Evolutionary conservation across 2,329 filamentous ascomycete genomes (phyloP).

Genomic region (Lasiodiplodia hormozganensis): DNA sequence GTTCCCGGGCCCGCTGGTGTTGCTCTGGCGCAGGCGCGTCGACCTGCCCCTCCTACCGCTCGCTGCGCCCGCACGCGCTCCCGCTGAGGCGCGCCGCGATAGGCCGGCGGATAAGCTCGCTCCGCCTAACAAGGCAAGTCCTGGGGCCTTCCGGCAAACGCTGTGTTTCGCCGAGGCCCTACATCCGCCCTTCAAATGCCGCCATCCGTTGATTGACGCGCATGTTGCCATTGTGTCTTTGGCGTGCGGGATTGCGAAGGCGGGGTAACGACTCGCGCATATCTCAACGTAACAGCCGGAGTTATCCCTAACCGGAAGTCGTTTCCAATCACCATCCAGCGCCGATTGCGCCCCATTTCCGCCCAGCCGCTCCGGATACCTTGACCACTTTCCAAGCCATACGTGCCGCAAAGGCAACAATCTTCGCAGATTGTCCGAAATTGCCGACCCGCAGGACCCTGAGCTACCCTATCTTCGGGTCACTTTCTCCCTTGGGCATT

Average conservation of each 20-base stretch:
- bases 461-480: background rate
- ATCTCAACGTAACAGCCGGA: background rate
- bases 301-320: background rate
- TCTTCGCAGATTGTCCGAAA: background rate
- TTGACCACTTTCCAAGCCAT: background rate
- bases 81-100: conserved; percentile 1
- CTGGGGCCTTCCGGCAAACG: background rate
- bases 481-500: background rate
- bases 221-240: conserved; percentile 6
- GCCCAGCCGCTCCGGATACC: background rate
- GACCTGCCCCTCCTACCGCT: background rate
- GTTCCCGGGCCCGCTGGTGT: conserved; percentile 1
- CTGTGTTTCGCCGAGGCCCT: conserved; percentile 7
- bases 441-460: conserved; percentile 7
- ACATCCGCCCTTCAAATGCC: background rate
- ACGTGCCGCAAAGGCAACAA: background rate
- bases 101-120: conserved; percentile 15
- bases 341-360: background rate
- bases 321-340: background rate
- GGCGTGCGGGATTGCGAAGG: conserved; percentile 21
- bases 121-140: background rate
- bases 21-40: background rate
- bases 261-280: conserved; percentile 5
- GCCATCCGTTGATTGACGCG: conserved; percentile 9
- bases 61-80: background rate